phyloP scores from a whole-genome alignment of 345 rosid genomes.

The Mallotus nudiflorus region DNA sequence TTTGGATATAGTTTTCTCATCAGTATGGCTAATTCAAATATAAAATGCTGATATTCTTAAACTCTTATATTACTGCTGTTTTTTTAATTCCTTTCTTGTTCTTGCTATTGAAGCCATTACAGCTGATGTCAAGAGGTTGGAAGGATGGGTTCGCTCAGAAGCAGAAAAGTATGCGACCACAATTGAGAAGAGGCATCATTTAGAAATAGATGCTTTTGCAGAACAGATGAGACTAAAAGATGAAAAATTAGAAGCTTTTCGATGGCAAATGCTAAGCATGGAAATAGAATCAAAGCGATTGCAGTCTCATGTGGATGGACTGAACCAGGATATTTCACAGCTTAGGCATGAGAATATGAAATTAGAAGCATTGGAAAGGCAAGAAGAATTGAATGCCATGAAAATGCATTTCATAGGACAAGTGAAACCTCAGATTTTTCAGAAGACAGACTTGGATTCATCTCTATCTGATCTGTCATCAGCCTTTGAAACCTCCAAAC shows the following conservation, averaged over 20 bases:
- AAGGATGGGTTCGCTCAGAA: conserved; percentile 56
- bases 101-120: conserved; percentile 40
- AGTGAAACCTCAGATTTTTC: conserved; percentile 30
- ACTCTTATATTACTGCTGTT: conserved; percentile 1
- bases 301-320: conserved; percentile 60
- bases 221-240: conserved; percentile 79
- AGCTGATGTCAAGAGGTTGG: conserved; percentile 50
- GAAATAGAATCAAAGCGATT: conserved; percentile 75
- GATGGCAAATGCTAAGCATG: conserved; percentile 70
- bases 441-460: conserved; percentile 32
- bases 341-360: conserved; percentile 55
- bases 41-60: neutral
- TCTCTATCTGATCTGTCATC: conserved; percentile 34
- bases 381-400: conserved; percentile 48
- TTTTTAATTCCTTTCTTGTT: conserved; percentile 13
- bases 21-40: conserved; percentile 3
- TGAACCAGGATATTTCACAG: conserved; percentile 57
- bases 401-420: conserved; percentile 44
- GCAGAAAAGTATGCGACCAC: conserved; percentile 58
- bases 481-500: conserved; percentile 31
- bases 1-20: neutral
- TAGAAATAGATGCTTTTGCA: conserved; percentile 65
- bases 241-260: conserved; percentile 72
- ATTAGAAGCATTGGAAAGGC: conserved; percentile 52
- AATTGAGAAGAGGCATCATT: conserved; percentile 62